These are phyloP conservation scores for Taxawa tesnikishii DNA, from an alignment of 2,329 filamentous ascomycete genomes.

Conservation along the genomic window DNA sequence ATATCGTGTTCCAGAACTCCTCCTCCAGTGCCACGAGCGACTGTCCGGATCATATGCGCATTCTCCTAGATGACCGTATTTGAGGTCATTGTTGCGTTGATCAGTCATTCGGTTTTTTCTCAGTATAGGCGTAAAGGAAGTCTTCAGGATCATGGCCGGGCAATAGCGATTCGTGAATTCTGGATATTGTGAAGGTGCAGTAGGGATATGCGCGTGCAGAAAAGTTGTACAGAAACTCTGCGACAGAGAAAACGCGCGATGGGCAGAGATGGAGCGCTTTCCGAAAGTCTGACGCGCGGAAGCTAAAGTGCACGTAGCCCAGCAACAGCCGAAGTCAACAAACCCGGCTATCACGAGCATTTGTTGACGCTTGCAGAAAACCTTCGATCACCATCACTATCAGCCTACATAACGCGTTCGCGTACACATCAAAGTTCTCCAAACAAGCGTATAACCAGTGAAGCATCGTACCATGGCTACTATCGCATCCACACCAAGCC, in stretches of 20 bases:
- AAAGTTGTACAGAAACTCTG: constrained; percentile 6
- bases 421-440: no score
- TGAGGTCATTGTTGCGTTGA: constrained; percentile 32
- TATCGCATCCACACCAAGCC: constrained; percentile 28
- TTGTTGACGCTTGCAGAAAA: neutral
- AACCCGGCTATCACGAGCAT: neutral
- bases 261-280: constrained; percentile 1
- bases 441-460: no score
- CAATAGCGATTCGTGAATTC: no score
- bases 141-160: constrained; percentile 8
- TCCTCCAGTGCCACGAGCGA: constrained; percentile 37
- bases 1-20: constrained; percentile 14
- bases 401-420: no score
- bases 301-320: neutral
- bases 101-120: constrained; percentile 45
- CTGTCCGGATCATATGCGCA: constrained; percentile 35
- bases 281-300: constrained; percentile 1
- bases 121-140: constrained; percentile 4
- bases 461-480: constrained; percentile 16
- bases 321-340: neutral
- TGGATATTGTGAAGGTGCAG: no score
- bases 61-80: constrained; percentile 42
- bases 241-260: constrained; percentile 3
- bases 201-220: no score
- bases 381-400: neutral